phyloP scores from a whole-genome alignment of 140 eudicot species.

The Bidens hawaiensis region DNA sequence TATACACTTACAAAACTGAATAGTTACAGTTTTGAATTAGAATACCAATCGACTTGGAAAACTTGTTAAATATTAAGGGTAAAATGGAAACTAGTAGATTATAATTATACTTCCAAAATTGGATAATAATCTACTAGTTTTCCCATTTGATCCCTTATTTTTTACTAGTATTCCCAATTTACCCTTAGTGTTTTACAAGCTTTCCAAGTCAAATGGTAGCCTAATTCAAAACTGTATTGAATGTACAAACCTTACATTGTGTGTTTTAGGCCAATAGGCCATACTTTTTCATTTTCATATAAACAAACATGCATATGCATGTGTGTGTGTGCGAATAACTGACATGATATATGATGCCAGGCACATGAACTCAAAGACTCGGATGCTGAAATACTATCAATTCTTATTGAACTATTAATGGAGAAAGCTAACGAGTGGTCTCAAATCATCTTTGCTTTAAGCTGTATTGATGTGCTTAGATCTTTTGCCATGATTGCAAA shows the following conservation, averaged over 20 bases:
- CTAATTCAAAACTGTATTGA: background rate
- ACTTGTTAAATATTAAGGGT: too few species aligned
- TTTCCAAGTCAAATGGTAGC: background rate
- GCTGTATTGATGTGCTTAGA: slow-evolving; percentile 72
- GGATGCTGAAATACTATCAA: slow-evolving; percentile 69
- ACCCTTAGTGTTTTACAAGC: background rate
- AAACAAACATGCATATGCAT: slow-evolving; percentile 8
- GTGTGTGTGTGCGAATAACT: slow-evolving; percentile 1
- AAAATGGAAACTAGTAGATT: too few species aligned
- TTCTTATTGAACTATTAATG: slow-evolving; percentile 74
- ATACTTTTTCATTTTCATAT: background rate
- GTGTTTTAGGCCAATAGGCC: background rate
- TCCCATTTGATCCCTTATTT: background rate
- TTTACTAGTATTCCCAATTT: too few species aligned
- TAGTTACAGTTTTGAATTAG: too few species aligned
- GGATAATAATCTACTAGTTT: background rate
- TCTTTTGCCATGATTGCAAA: slow-evolving; percentile 73
- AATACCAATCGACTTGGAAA: too few species aligned
- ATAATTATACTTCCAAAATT: too few species aligned
- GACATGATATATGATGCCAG: slow-evolving; percentile 39
- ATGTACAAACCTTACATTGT: background rate
- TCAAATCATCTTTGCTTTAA: slow-evolving; percentile 65
- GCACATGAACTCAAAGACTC: slow-evolving; percentile 64
- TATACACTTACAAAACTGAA: too few species aligned
- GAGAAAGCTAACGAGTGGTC: slow-evolving; percentile 85